Percentiles rank a stretch among this genome's conserved stretches.
Conservation (phyloP, 1,284 basidiomycete species). For the Hemileia vastatrix region DNA sequence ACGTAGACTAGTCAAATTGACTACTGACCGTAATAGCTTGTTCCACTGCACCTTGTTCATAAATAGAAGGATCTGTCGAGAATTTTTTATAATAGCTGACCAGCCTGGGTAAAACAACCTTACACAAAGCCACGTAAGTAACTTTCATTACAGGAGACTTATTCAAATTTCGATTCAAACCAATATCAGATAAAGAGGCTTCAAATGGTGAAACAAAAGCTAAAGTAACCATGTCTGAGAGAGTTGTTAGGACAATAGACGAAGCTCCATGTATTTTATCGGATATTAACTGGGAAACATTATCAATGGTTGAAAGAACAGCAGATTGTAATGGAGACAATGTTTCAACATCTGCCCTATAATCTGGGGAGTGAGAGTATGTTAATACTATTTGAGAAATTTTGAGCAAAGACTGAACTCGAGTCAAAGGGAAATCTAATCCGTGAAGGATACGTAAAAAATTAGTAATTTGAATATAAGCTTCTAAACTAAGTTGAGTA, state of each 20-base stretch:
- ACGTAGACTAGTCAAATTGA: neutral
- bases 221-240: conserved; percentile 73
- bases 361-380: conserved; percentile 72
- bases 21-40: conserved; percentile 62
- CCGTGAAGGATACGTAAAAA: conserved; percentile 34
- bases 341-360: conserved; percentile 71
- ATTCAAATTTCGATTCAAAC: conserved; percentile 15
- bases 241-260: conserved; percentile 65
- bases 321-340: conserved; percentile 68
- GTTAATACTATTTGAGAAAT: conserved; percentile 72
- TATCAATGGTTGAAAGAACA: conserved; percentile 59
- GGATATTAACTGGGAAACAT: no score
- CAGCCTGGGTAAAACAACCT: conserved; percentile 73
- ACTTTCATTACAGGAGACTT: conserved; percentile 54
- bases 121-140: conserved; percentile 76
- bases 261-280: no score
- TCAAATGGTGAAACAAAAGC: conserved; percentile 72
- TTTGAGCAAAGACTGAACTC: conserved; percentile 59
- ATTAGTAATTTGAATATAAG: conserved; percentile 61
- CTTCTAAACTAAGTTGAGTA: conserved; percentile 77
- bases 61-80: conserved; percentile 58
- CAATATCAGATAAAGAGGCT: conserved; percentile 39
- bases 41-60: conserved; percentile 71
- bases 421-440: conserved; percentile 57
- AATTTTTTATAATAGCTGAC: conserved; percentile 56